Evolutionary conservation across 176 grass and related monocot species (phyloP).

Genomic region (Canna indica): DNA sequence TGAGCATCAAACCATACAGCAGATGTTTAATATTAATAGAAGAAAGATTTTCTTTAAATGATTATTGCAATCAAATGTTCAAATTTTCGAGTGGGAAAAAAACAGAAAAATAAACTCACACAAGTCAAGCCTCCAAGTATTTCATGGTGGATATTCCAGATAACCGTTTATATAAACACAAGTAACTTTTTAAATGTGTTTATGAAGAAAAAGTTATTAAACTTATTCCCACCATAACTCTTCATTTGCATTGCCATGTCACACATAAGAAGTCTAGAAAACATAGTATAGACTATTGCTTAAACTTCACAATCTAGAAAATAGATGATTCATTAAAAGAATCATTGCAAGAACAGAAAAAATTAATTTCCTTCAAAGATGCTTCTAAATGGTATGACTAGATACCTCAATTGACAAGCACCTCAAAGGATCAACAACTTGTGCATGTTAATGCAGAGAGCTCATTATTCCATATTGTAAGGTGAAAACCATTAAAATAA

Average conservation of each 20-base stretch:
- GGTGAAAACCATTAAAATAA: background rate
- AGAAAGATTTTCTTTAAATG: background rate
- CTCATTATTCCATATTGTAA: background rate
- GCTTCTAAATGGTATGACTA: background rate
- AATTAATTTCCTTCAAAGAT: background rate
- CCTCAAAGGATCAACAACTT: background rate
- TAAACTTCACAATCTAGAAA: conserved; percentile 7
- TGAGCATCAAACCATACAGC: background rate
- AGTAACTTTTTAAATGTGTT: too few relatives aligned
- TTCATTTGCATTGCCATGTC: background rate
- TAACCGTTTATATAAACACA: too few relatives aligned
- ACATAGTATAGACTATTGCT: background rate
- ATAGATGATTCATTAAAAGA: background rate
- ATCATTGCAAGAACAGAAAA: background rate
- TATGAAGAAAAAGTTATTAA: too few relatives aligned
- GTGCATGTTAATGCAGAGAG: background rate
- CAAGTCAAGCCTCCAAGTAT: too few relatives aligned
- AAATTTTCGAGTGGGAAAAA: too few relatives aligned
- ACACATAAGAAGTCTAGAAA: background rate
- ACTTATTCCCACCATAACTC: too few relatives aligned
- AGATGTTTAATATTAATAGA: background rate
- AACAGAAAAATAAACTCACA: too few relatives aligned
- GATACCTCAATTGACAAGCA: background rate
- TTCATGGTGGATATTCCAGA: too few relatives aligned
- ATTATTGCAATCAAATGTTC: too few relatives aligned